A percentile compares a stretch with the other conserved stretches of the same genome.
phyloP scores from a whole-genome alignment of 768 basidiomycete species.

The Trametes villosa region DNA sequence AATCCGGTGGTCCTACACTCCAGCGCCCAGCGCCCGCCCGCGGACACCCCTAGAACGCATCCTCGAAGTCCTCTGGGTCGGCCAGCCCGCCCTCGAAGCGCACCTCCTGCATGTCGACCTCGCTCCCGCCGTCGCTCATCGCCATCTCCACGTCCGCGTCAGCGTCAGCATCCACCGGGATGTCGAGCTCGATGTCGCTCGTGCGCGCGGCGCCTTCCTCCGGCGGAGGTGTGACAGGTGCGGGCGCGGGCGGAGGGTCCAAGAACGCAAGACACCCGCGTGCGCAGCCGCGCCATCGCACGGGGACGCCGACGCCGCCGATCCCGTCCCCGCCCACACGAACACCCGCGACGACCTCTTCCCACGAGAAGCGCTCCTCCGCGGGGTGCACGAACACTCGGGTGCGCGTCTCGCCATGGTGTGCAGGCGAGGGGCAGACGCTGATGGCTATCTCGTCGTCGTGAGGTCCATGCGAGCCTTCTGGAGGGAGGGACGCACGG shows the following conservation, averaged over 20 bases:
- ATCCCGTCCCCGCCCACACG: constrained; percentile 47
- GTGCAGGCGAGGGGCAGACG: constrained; percentile 50
- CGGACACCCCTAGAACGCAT: constrained; percentile 6
- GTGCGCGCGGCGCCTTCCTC: not conserved
- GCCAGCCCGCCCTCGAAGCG: constrained; percentile 15
- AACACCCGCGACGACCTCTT: constrained; percentile 53
- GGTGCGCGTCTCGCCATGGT: constrained; percentile 20
- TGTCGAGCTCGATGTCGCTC: not conserved
- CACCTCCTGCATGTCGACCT: constrained; percentile 17
- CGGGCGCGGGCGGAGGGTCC: constrained; percentile 27
- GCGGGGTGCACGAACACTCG: constrained; percentile 57
- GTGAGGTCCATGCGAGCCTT: not conserved
- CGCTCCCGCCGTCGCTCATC: not conserved
- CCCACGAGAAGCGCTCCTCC: constrained; percentile 73
- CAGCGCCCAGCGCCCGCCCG: not conserved
- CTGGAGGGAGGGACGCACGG: not conserved
- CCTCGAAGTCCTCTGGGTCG: constrained; percentile 25
- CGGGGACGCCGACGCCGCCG: constrained; percentile 45
- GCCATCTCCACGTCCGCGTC: constrained; percentile 6
- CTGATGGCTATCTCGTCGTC: constrained; percentile 44
- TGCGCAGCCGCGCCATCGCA: constrained; percentile 74
- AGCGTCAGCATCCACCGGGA: not conserved
- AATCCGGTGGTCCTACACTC: not conserved
- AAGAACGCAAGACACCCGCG: constrained; percentile 66
- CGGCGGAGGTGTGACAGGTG: not conserved